phyloP scores from a whole-genome alignment of 306 rosid species.

The Fagus crenata region DNA sequence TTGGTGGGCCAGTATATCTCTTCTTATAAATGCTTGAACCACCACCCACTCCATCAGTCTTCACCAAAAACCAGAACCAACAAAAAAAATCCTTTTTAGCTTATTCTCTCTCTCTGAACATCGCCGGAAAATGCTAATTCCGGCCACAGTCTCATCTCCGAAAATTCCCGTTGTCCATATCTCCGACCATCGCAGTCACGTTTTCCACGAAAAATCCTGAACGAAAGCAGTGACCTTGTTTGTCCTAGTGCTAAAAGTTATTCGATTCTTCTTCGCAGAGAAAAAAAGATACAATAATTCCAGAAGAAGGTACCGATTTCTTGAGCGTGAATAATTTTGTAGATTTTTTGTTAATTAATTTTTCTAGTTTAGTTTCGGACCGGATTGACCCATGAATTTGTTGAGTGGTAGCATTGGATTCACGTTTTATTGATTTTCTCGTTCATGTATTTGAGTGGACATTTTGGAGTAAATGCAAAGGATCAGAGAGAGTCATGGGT shows the following conservation, averaged over 20 bases:
- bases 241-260: constrained; percentile 23
- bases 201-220: constrained; percentile 61
- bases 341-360: neutral
- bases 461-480: constrained; percentile 12
- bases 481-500: constrained; percentile 11
- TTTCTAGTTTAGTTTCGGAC: neutral
- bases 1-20: neutral
- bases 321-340: constrained; percentile 18
- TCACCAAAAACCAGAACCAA: neutral
- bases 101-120: neutral
- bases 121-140: constrained; percentile 68
- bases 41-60: constrained; percentile 2
- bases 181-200: constrained; percentile 77
- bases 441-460: neutral
- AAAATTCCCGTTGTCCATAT: constrained; percentile 48
- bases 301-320: constrained; percentile 35
- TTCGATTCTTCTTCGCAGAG: constrained; percentile 24
- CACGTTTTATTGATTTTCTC: neutral
- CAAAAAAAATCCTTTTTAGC: neutral
- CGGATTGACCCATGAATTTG: constrained; percentile 6
- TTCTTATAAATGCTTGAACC: constrained; percentile 43
- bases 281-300: constrained; percentile 18
- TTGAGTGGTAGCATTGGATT: constrained; percentile 10
- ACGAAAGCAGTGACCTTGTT: constrained; percentile 20
- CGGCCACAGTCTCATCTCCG: constrained; percentile 34